Evolutionary conservation across 2,329 filamentous ascomycete species (phyloP).

Genomic region (Aspergillus caelatus): DNA sequence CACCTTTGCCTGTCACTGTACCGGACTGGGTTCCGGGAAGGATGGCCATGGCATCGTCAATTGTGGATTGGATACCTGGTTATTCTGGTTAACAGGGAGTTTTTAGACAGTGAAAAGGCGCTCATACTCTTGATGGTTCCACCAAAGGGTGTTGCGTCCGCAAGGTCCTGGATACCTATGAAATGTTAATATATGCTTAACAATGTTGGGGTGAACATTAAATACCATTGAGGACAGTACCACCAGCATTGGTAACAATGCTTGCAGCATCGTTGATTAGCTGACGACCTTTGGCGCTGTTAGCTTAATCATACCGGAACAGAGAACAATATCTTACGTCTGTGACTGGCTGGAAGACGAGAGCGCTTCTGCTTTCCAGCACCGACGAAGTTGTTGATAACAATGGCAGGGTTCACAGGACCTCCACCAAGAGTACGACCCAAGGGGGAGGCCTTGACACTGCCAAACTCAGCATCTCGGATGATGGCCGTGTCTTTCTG

Average conservation of each 20-base stretch:
- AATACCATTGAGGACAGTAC: conserved; percentile 13
- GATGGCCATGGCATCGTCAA: conserved; percentile 9
- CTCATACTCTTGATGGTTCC: conserved; percentile 13
- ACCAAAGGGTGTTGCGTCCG: conserved; percentile 12
- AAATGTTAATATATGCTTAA: not conserved
- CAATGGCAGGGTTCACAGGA: conserved; percentile 59
- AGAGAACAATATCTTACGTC: not conserved
- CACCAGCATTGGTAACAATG: conserved; percentile 31
- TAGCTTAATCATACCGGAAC: conserved; percentile 25
- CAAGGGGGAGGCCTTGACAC: conserved; percentile 59
- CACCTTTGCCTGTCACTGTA: conserved; percentile 51
- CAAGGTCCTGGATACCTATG: conserved; percentile 11
- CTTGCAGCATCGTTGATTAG: conserved; percentile 29
- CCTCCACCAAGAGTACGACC: conserved; percentile 65
- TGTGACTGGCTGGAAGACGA: not conserved
- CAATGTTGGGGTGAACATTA: not conserved
- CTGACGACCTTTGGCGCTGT: conserved; percentile 7
- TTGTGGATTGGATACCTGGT: conserved; percentile 10
- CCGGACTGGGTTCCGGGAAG: conserved; percentile 47
- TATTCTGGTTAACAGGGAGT: not conserved
- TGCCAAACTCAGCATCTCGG: conserved; percentile 61
- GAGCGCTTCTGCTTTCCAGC: not conserved
- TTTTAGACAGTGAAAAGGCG: not conserved
- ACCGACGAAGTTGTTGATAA: conserved; percentile 64
- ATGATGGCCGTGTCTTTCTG: conserved; percentile 73